Evolutionary conservation across 1,284 basidiomycete species (phyloP).

Genomic region (Ceratobasidium sp.): DNA sequence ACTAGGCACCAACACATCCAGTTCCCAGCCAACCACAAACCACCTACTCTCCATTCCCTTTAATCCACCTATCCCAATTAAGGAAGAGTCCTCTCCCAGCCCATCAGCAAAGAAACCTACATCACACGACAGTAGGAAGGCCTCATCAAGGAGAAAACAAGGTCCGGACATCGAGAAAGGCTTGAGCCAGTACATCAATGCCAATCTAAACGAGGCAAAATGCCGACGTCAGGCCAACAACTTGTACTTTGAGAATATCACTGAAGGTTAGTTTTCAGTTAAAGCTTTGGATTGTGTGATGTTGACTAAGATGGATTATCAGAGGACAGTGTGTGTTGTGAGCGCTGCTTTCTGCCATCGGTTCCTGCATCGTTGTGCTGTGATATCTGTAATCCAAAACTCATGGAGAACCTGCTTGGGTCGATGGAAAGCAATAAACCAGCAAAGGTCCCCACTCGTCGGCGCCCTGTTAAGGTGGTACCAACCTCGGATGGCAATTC

Average conservation of each 20-base stretch:
- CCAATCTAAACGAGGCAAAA: background rate
- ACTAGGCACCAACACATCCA: background rate
- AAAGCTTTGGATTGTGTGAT: background rate
- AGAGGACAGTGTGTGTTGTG: background rate
- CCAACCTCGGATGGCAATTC: background rate
- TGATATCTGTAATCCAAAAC: background rate
- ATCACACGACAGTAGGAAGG: too few species aligned
- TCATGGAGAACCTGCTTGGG: background rate
- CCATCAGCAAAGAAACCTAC: too few species aligned
- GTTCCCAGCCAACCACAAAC: background rate
- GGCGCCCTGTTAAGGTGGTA: background rate
- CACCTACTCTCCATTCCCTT: background rate
- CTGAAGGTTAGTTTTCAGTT: background rate
- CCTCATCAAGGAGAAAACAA: too few species aligned
- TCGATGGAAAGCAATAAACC: background rate
- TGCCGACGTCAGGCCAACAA: background rate
- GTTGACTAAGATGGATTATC: background rate
- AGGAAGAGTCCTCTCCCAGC: background rate
- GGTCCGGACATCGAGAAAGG: background rate
- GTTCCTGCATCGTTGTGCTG: background rate
- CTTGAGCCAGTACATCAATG: background rate
- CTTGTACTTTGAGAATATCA: background rate
- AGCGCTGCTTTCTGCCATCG: constrained; percentile 1
- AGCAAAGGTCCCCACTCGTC: background rate
- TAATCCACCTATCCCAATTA: background rate